Percentiles rank a stretch among this genome's conserved stretches.
Conservation (phyloP, 495 filamentous ascomycete genomes). For the Penicillium arizonense region DNA sequence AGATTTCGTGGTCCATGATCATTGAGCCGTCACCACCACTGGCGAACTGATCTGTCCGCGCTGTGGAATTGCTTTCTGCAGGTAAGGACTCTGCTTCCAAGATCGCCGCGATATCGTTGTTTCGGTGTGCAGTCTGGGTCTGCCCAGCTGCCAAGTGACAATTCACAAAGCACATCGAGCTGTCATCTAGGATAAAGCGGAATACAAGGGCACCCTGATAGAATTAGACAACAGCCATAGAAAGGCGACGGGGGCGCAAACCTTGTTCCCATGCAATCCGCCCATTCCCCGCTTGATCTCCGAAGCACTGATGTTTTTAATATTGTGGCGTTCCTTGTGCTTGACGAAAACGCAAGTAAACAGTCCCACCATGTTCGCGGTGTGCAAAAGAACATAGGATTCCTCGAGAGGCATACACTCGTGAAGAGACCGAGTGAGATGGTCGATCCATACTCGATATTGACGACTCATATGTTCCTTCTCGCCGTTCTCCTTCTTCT, state of each 20-base stretch:
- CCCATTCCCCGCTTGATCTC: slow-evolving; percentile 96
- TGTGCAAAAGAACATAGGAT: slow-evolving; percentile 83
- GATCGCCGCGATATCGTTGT: slow-evolving; percentile 90
- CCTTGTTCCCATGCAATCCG: slow-evolving; percentile 92
- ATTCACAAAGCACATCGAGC: slow-evolving; percentile 92
- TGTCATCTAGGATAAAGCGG: slow-evolving; percentile 88
- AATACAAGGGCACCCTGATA: slow-evolving; percentile 78
- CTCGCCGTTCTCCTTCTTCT: slow-evolving; percentile 86
- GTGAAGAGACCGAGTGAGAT: slow-evolving; percentile 75
- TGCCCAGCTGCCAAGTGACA: slow-evolving; percentile 97
- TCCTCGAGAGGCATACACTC: slow-evolving; percentile 76
- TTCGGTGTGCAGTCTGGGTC: slow-evolving; percentile 80
- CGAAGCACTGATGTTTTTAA: slow-evolving; percentile 71
- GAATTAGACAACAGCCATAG: slow-evolving; percentile 10
- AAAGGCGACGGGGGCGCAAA: slow-evolving; percentile 21
- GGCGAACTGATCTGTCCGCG: slow-evolving; percentile 72
- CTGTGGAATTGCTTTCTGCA: slow-evolving; percentile 54
- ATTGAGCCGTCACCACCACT: slow-evolving; percentile 92
- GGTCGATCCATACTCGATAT: slow-evolving; percentile 93
- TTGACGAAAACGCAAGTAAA: slow-evolving; percentile 97
- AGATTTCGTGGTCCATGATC: slow-evolving; percentile 96
- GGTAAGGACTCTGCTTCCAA: slow-evolving; percentile 76
- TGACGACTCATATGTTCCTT: slow-evolving; percentile 96
- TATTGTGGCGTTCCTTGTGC: slow-evolving; percentile 66
- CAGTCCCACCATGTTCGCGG: slow-evolving; percentile 84